Conservation (phyloP, 2,329 filamentous ascomycete species). For the Scytalidium lignicola region DNA sequence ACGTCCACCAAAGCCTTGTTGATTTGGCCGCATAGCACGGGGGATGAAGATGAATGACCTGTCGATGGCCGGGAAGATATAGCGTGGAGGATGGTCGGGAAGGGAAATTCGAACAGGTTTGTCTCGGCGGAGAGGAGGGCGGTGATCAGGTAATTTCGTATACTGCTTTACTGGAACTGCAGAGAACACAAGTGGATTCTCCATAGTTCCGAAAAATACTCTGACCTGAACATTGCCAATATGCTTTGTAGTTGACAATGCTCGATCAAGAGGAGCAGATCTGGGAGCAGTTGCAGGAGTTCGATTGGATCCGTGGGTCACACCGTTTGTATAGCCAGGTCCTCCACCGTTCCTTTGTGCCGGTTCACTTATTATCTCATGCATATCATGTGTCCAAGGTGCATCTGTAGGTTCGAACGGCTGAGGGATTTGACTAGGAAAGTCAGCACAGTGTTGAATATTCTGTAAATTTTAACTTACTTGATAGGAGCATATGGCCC, state of each 20-base stretch:
- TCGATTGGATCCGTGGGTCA: slow-evolving; percentile 27
- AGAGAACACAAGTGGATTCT: slow-evolving; percentile 63
- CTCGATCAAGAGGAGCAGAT: slow-evolving; percentile 63
- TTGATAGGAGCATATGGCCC: slow-evolving; percentile 55
- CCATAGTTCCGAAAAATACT: slow-evolving; percentile 73
- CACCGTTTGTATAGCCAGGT: slow-evolving; percentile 29
- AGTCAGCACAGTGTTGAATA: slow-evolving; percentile 17
- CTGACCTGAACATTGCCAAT: slow-evolving; percentile 82
- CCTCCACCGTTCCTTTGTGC: slow-evolving; percentile 16
- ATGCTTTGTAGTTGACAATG: slow-evolving; percentile 76
- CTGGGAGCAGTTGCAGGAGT: slow-evolving; percentile 39
- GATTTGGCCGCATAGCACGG: slow-evolving; percentile 85
- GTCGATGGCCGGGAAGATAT: slow-evolving; percentile 86
- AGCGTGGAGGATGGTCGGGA: slow-evolving; percentile 71
- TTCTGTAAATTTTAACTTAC: slow-evolving; percentile 43
- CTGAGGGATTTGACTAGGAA: slow-evolving; percentile 38
- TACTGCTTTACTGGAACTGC: slow-evolving; percentile 83
- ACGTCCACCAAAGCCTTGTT: slow-evolving; percentile 65
- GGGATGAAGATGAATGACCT: slow-evolving; percentile 98
- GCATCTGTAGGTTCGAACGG: slow-evolving; percentile 59
- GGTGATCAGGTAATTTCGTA: slow-evolving; percentile 89
- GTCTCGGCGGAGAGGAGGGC: slow-evolving; percentile 87
- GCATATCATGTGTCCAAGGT: slow-evolving; percentile 92
- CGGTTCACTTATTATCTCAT: slow-evolving; percentile 61
- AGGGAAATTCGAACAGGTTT: slow-evolving; percentile 94